Percentiles rank a stretch among this genome's conserved stretches.
Conservation (phyloP, 2,329 filamentous ascomycete species). For the Phoma sp. region DNA sequence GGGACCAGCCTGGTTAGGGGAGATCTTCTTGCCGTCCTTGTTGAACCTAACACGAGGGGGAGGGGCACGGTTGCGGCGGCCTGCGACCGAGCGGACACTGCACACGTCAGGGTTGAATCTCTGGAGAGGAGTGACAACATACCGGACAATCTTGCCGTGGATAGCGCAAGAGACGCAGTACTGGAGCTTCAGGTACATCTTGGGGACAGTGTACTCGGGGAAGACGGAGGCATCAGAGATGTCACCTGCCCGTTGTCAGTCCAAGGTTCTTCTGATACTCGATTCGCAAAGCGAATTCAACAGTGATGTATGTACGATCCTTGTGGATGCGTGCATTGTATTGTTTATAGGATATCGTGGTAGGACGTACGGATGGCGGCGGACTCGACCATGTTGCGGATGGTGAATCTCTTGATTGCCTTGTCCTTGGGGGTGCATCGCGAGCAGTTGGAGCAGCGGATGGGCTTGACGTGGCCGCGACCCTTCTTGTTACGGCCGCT, state of each 20-base stretch:
- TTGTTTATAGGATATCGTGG: conserved; percentile 13
- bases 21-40: conserved; percentile 99
- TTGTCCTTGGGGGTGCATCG: conserved; percentile 95
- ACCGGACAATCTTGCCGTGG: conserved; percentile 99
- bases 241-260: conserved; percentile 74
- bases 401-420: conserved; percentile 99
- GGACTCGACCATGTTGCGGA: conserved; percentile 99
- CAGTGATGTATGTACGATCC: conserved; percentile 1
- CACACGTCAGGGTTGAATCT: conserved; percentile 16
- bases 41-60: conserved; percentile 98
- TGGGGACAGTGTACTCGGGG: conserved; percentile 98
- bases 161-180: conserved; percentile 99
- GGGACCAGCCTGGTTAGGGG: conserved; percentile 83
- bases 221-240: conserved; percentile 99
- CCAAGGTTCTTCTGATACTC: conserved; percentile 17
- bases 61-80: conserved; percentile 98
- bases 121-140: conserved; percentile 61
- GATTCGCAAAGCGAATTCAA: conserved; percentile 7
- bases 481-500: conserved; percentile 99
- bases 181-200: conserved; percentile 99
- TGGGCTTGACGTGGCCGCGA: conserved; percentile 99
- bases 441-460: conserved; percentile 89
- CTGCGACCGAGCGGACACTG: conserved; percentile 95
- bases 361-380: conserved; percentile 92
- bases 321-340: conserved; percentile 3